Conservation (phyloP, 768 basidiomycete species). For the Tricholoma furcatifolium region DNA sequence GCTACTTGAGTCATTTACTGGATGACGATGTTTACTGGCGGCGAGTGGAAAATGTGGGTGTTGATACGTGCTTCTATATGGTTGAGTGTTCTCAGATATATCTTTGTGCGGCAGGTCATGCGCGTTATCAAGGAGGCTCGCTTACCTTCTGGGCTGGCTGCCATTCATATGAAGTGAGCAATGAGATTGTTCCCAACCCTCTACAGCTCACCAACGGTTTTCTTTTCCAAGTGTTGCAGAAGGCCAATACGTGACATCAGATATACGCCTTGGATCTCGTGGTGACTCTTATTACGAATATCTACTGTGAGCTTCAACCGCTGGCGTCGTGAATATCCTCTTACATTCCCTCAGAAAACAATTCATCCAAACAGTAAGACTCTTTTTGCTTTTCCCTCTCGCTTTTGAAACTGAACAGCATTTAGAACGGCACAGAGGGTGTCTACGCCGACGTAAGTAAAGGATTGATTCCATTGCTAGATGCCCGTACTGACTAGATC, state of each 20-base stretch:
- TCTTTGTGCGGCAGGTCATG: conserved; percentile 47
- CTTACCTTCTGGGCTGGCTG: conserved; percentile 70
- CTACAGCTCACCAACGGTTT: too few species aligned
- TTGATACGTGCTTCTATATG: not conserved
- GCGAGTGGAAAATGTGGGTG: conserved; percentile 65
- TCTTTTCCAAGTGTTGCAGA: conserved; percentile 29
- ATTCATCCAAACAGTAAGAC: conserved; percentile 73
- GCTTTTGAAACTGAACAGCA: not conserved
- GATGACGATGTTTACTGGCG: conserved; percentile 81
- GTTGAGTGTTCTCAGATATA: not conserved
- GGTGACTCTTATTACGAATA: conserved; percentile 97
- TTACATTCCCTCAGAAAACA: conserved; percentile 52
- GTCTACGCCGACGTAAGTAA: conserved; percentile 68
- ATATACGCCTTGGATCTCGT: conserved; percentile 87
- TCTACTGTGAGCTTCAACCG: conserved; percentile 52
- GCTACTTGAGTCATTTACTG: conserved; percentile 80
- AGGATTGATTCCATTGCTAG: not conserved
- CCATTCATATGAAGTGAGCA: conserved; percentile 78
- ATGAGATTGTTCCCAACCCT: not conserved
- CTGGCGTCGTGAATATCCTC: not conserved
- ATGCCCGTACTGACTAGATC: not conserved
- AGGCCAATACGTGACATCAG: conserved; percentile 53
- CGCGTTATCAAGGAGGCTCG: conserved; percentile 60
- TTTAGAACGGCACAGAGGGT: conserved; percentile 66
- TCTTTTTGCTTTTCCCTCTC: not conserved